A percentile compares a stretch with the other conserved stretches of the same genome.
Conservation (phyloP, 1,284 basidiomycete genomes). For the Apiotrichum mycotoxinovorans region DNA sequence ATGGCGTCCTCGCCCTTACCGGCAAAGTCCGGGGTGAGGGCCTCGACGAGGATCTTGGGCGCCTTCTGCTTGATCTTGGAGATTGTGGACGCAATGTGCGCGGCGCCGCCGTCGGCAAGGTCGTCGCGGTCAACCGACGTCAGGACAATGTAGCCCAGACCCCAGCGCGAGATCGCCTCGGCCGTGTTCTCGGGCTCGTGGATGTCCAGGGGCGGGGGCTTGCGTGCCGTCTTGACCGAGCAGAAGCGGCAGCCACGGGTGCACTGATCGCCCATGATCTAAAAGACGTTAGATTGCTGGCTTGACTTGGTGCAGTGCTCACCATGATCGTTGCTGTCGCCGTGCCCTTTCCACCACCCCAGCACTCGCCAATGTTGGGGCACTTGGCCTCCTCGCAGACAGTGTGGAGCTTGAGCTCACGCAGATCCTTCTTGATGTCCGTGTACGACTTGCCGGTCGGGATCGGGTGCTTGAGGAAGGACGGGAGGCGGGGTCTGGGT, state of each 20-base stretch:
- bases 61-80: slow-evolving; percentile 94
- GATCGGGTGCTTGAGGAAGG: slow-evolving; percentile 87
- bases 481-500: slow-evolving; percentile 77
- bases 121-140: slow-evolving; percentile 98
- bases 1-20: slow-evolving; percentile 68
- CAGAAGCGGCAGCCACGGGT: slow-evolving; percentile 98
- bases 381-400: slow-evolving; percentile 99
- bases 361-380: slow-evolving; percentile 99
- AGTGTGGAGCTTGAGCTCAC: slow-evolving; percentile 86
- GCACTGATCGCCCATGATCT: slow-evolving; percentile 99
- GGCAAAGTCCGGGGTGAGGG: slow-evolving; percentile 90
- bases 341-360: slow-evolving; percentile 84
- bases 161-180: slow-evolving; percentile 97
- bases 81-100: slow-evolving; percentile 93
- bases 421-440: slow-evolving; percentile 90
- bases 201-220: slow-evolving; percentile 85
- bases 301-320: slow-evolving; percentile 24
- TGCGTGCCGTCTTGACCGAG: slow-evolving; percentile 87
- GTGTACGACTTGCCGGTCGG: slow-evolving; percentile 85
- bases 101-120: slow-evolving; percentile 83
- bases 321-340: slow-evolving; percentile 99
- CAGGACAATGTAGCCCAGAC: slow-evolving; percentile 94
- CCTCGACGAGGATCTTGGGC: slow-evolving; percentile 93
- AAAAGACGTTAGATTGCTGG: slow-evolving; percentile 4
- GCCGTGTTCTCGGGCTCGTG: slow-evolving; percentile 98